Percentiles rank a stretch among this genome's conserved stretches.
Evolutionary conservation across 2,329 filamentous ascomycete species (phyloP).

Genomic region (Neofusicoccum umdonicola): DNA sequence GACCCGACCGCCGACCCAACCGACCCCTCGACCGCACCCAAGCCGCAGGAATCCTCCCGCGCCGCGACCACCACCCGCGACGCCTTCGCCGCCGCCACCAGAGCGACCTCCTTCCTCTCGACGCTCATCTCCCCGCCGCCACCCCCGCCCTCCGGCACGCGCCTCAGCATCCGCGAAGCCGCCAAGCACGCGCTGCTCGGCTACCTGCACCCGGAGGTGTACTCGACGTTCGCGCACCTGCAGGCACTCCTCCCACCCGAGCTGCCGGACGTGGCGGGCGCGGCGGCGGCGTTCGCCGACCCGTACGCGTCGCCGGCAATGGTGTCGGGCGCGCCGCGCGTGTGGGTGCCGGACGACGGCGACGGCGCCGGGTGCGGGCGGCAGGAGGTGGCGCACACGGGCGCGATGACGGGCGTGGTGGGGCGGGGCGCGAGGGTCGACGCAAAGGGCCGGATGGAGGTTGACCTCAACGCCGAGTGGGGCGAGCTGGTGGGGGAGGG

Average conservation of each 20-base stretch:
- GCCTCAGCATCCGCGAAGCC: neutral
- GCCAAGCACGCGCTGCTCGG: neutral
- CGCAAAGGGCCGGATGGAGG: neutral
- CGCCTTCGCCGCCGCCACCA: neutral
- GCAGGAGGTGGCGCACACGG: neutral
- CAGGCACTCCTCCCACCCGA: neutral
- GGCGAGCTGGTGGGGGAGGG: neutral
- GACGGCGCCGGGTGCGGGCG: neutral
- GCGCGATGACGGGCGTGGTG: neutral
- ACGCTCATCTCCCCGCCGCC: neutral
- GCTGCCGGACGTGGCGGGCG: neutral
- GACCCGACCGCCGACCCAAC: neutral
- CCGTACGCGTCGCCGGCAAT: conserved; percentile 2
- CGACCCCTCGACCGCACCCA: neutral
- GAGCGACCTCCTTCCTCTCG: neutral
- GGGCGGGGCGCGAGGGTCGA: neutral
- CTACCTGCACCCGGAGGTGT: conserved; percentile 4
- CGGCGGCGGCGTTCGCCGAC: neutral
- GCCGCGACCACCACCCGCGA: neutral
- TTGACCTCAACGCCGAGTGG: neutral
- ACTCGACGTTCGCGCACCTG: neutral
- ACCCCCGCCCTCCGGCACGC: neutral
- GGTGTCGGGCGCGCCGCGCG: neutral
- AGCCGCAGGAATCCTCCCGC: neutral
- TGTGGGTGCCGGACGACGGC: conserved; percentile 2